A percentile compares a stretch with the other conserved stretches of the same genome.
phyloP scores from a whole-genome alignment of 352 stramenopile species.

The Pseudoperonospora humuli region DNA sequence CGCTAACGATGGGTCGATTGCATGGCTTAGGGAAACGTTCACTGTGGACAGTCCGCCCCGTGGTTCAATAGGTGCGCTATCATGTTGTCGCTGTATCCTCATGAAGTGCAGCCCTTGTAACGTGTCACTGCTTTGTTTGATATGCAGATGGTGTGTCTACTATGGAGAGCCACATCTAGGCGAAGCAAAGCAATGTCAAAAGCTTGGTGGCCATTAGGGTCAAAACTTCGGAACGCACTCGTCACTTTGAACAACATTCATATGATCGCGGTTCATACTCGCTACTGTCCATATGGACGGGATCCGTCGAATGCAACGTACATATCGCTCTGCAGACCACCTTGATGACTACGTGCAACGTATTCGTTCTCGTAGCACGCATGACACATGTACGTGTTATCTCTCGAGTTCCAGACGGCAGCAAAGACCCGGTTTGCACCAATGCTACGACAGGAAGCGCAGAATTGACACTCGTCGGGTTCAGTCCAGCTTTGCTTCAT shows the following conservation, averaged over 20 bases:
- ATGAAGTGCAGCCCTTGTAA: neutral
- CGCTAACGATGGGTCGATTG: slow-evolving; percentile 8
- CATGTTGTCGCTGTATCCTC: neutral
- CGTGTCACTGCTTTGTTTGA: neutral
- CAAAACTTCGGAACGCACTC: too few species aligned
- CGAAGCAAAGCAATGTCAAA: neutral
- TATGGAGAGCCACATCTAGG: slow-evolving; percentile 64
- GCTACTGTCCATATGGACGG: slow-evolving; percentile 21
- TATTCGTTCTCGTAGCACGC: slow-evolving; percentile 29
- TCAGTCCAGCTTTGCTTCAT: slow-evolving; percentile 54
- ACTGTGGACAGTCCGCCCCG: slow-evolving; percentile 24
- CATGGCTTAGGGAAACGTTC: slow-evolving; percentile 16
- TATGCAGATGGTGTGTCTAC: slow-evolving; percentile 27
- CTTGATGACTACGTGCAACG: slow-evolving; percentile 10
- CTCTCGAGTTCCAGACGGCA: slow-evolving; percentile 36
- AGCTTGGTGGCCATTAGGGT: too few species aligned
- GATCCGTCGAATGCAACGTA: too few species aligned
- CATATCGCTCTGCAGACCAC: slow-evolving; percentile 9
- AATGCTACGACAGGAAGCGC: slow-evolving; percentile 18
- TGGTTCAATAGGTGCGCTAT: slow-evolving; percentile 27
- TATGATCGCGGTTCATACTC: neutral
- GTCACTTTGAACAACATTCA: too few species aligned
- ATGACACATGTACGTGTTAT: slow-evolving; percentile 43
- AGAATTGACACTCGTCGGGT: slow-evolving; percentile 45
- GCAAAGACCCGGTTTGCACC: slow-evolving; percentile 27